Evolutionary conservation across 2,329 filamentous ascomycete species (phyloP).

Genomic region (Fusarium sp.): DNA sequence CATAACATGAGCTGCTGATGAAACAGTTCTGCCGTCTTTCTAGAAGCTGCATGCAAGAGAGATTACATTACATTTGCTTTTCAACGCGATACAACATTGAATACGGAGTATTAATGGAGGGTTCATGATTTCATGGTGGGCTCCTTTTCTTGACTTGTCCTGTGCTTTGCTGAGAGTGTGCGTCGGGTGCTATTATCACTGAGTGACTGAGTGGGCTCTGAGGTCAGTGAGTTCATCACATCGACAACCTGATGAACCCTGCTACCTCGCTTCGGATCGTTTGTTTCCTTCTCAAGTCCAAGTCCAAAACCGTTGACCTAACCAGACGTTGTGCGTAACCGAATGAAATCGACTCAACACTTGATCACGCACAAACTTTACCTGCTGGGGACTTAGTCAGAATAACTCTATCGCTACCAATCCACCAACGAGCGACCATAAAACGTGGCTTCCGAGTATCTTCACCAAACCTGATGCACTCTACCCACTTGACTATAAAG

Average conservation of each 20-base stretch:
- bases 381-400: constrained; percentile 19
- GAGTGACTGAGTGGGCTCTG: neutral
- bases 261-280: neutral
- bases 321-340: constrained; percentile 6
- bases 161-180: neutral
- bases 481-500: neutral
- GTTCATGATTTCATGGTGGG: neutral
- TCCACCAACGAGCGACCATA: constrained; percentile 11
- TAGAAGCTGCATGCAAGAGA: constrained; percentile 45
- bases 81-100: constrained; percentile 7
- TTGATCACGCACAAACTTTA: constrained; percentile 11
- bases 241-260: constrained; percentile 17
- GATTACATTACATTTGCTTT: constrained; percentile 15
- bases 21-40: constrained; percentile 50
- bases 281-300: constrained; percentile 4
- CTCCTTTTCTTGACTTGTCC: neutral
- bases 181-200: no score
- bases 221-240: constrained; percentile 25
- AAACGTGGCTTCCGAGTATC: constrained; percentile 11
- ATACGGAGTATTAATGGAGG: neutral
- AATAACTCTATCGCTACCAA: constrained; percentile 23
- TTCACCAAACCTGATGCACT: neutral
- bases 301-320: constrained; percentile 5
- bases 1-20: constrained; percentile 14
- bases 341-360: constrained; percentile 10